Percentiles rank a stretch among this genome's conserved stretches.
Conservation (phyloP, 768 basidiomycete species). For the Leccinum truebloodii region DNA sequence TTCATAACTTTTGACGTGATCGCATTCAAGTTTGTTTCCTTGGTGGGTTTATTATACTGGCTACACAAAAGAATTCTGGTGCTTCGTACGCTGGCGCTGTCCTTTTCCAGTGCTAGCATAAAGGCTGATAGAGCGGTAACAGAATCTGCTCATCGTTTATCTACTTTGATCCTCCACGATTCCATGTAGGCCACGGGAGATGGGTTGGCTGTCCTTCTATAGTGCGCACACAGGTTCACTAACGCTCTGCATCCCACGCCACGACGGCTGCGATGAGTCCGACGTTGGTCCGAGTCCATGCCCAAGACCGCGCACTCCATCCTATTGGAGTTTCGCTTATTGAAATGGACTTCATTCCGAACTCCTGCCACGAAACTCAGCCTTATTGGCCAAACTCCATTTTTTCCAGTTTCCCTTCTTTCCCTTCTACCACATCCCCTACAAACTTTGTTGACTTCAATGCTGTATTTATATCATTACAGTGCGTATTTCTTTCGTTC, state of each 20-base stretch:
- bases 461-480: conserved; percentile 76
- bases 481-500: conserved; percentile 53
- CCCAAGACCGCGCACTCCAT: no score
- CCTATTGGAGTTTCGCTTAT: no score
- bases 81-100: no score
- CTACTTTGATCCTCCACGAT: conserved; percentile 40
- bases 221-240: no score
- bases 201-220: conserved; percentile 34
- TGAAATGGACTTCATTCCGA: no score
- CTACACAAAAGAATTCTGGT: no score
- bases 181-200: conserved; percentile 39
- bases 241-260: no score
- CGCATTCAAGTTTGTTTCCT: conserved; percentile 35
- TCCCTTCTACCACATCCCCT: conserved; percentile 71
- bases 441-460: conserved; percentile 90
- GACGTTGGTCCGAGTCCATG: no score
- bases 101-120: background rate
- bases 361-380: no score
- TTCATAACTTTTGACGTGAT: conserved; percentile 44
- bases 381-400: no score
- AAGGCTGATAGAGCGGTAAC: conserved; percentile 3
- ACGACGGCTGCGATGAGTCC: no score
- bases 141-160: conserved; percentile 45
- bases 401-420: conserved; percentile 65
- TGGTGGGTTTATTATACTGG: no score